Conservation (phyloP, 352 stramenopile genomes). For the Pythium apleroticum region DNA sequence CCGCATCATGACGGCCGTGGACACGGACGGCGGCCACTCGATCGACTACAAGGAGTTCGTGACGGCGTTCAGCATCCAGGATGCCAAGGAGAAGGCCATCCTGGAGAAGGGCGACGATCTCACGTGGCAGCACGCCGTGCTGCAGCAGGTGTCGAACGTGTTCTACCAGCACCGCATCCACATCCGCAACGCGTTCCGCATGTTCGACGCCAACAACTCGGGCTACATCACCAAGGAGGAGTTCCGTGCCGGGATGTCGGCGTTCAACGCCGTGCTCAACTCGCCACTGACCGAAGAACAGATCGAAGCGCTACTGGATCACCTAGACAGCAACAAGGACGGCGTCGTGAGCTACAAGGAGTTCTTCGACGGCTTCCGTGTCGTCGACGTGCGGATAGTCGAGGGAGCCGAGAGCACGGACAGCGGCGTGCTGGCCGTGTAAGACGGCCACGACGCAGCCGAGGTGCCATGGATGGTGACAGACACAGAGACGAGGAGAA, state of each 20-base stretch:
- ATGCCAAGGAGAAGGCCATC: slow-evolving; percentile 60
- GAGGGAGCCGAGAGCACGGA: slow-evolving; percentile 11
- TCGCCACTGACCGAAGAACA: slow-evolving; percentile 90
- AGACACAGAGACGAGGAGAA: background rate
- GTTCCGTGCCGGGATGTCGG: slow-evolving; percentile 82
- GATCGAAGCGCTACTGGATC: slow-evolving; percentile 87
- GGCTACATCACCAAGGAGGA: slow-evolving; percentile 81
- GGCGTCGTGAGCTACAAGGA: slow-evolving; percentile 93
- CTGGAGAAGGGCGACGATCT: slow-evolving; percentile 54
- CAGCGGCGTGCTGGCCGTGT: slow-evolving; percentile 4
- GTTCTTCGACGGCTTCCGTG: slow-evolving; percentile 91
- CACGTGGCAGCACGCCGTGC: slow-evolving; percentile 91
- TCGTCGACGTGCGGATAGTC: slow-evolving; percentile 74
- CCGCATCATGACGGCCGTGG: slow-evolving; percentile 83
- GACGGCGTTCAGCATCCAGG: slow-evolving; percentile 85
- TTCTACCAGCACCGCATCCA: slow-evolving; percentile 94
- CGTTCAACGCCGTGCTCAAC: slow-evolving; percentile 90
- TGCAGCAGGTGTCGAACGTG: slow-evolving; percentile 93
- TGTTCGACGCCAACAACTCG: slow-evolving; percentile 89
- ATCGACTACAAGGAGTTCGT: slow-evolving; percentile 94
- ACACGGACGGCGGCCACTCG: slow-evolving; percentile 85
- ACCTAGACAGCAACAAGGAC: slow-evolving; percentile 90
- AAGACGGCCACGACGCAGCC: background rate
- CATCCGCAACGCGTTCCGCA: slow-evolving; percentile 90
- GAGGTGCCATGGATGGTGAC: background rate